phyloP scores from a whole-genome alignment of 2,329 filamentous ascomycete genomes.

The Colletotrichum tabaci region DNA sequence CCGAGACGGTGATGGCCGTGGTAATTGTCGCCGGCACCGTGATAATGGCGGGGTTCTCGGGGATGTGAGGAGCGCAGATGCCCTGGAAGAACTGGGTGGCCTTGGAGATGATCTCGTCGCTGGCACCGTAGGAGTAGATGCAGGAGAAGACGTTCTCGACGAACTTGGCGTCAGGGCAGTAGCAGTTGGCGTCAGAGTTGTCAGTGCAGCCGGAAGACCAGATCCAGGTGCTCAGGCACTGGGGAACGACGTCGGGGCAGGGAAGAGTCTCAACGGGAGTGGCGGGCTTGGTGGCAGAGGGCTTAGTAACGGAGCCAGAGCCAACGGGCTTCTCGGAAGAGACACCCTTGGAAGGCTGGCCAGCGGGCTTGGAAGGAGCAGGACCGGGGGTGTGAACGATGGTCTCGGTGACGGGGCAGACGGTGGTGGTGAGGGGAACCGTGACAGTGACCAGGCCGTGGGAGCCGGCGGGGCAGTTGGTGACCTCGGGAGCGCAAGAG shows the following conservation, averaged over 20 bases:
- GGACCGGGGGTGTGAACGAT: conserved; percentile 56
- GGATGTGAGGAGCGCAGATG: conserved; percentile 84
- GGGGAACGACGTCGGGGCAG: conserved; percentile 82
- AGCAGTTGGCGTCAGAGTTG: conserved; percentile 88
- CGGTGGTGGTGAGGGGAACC: conserved; percentile 70
- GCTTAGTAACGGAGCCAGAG: conserved; percentile 43
- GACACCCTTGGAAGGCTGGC: conserved; percentile 37
- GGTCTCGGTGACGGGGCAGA: conserved; percentile 74
- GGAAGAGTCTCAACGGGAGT: conserved; percentile 62
- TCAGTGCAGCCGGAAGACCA: conserved; percentile 78
- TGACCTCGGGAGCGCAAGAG: conserved; percentile 61
- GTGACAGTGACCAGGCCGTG: conserved; percentile 64
- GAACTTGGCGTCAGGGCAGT: conserved; percentile 85
- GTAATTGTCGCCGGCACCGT: conserved; percentile 79
- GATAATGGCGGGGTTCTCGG: conserved; percentile 86
- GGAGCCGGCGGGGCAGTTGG: conserved; percentile 66
- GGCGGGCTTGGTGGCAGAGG: conserved; percentile 52
- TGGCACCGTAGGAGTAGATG: conserved; percentile 81
- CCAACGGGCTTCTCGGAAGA: conserved; percentile 43
- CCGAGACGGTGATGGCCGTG: conserved; percentile 70
- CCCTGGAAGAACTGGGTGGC: conserved; percentile 90
- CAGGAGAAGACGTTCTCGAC: conserved; percentile 86
- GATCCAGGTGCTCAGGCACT: conserved; percentile 94
- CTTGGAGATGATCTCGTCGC: conserved; percentile 75
- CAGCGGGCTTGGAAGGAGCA: conserved; percentile 31